phyloP scores from a whole-genome alignment of 176 grass and related monocot species.

The Musa beccarii region DNA sequence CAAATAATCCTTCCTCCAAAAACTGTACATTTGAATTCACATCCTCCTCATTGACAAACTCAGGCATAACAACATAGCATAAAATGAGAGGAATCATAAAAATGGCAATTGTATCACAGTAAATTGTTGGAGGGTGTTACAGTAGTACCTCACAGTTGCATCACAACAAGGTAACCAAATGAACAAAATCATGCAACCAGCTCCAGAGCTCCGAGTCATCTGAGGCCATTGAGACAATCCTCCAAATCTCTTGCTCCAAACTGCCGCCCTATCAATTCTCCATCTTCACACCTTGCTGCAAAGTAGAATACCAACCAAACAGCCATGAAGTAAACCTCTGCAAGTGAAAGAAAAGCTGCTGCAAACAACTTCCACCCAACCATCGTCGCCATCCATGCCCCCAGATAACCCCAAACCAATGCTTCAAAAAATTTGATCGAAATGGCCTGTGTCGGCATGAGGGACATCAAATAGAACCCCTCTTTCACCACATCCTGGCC shows the following conservation, averaged over 20 bases:
- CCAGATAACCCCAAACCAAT: conserved; percentile 66
- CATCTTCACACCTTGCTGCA: conserved; percentile 60
- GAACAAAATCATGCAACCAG: not conserved
- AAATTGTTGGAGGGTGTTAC: not conserved
- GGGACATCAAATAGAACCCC: conserved; percentile 68
- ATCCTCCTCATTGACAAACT: not conserved
- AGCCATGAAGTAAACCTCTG: conserved; percentile 96
- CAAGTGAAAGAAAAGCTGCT: conserved; percentile 51
- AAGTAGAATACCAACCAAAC: conserved; percentile 86
- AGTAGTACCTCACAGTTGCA: not conserved
- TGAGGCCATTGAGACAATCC: conserved; percentile 52
- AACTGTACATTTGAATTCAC: conserved; percentile 17
- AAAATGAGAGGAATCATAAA: not conserved
- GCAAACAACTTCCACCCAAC: conserved; percentile 61
- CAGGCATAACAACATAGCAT: not conserved
- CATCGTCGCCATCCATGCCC: conserved; percentile 40
- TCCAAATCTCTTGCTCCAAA: conserved; percentile 81
- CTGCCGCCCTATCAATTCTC: conserved; percentile 42
- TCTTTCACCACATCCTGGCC: conserved; percentile 77
- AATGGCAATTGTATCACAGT: not conserved
- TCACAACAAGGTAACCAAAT: not conserved
- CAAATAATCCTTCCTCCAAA: not conserved
- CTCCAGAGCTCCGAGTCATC: conserved; percentile 12
- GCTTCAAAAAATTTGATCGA: conserved; percentile 85
- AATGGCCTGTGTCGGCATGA: conserved; percentile 70